A percentile compares a stretch with the other conserved stretches of the same genome.
Conservation (phyloP, 257 asterid species). For the Ligustrum vulgare region DNA sequence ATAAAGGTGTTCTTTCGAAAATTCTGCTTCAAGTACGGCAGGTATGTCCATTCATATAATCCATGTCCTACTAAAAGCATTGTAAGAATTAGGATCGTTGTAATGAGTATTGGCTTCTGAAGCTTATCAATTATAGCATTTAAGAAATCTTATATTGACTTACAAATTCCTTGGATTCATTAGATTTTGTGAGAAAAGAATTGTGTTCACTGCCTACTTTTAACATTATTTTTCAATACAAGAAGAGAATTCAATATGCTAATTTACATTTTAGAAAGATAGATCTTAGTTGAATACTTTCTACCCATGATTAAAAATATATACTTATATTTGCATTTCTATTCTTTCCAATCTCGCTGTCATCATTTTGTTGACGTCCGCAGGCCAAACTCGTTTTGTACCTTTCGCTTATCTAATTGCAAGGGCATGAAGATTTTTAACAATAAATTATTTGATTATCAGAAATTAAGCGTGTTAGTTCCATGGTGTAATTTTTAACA, state of each 20-base stretch:
- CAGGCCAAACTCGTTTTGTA: not conserved
- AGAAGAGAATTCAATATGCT: not conserved
- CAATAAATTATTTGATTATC: not conserved
- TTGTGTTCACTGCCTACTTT: not conserved
- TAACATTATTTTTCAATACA: not conserved
- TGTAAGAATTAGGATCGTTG: not conserved
- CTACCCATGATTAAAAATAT: not conserved
- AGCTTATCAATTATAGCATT: not conserved
- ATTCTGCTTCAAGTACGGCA: slow-evolving; percentile 69
- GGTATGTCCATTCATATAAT: slow-evolving; percentile 40
- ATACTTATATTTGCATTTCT: not conserved
- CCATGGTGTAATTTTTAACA: not conserved
- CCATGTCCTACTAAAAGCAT: slow-evolving; percentile 2
- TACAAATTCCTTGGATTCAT: not conserved
- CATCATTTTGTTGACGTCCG: not conserved
- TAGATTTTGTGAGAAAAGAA: not conserved
- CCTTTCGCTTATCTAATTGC: not conserved
- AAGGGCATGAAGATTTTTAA: not conserved
- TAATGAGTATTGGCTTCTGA: slow-evolving; percentile 3
- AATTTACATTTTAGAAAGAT: not conserved
- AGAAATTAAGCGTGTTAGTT: not conserved
- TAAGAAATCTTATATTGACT: not conserved
- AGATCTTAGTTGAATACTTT: not conserved
- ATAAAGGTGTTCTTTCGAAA: slow-evolving; percentile 87
- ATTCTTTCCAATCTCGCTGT: not conserved